These are phyloP conservation scores for Lycium ferocissimum DNA, from an alignment of 257 asterid species.

Conservation along the genomic window DNA sequence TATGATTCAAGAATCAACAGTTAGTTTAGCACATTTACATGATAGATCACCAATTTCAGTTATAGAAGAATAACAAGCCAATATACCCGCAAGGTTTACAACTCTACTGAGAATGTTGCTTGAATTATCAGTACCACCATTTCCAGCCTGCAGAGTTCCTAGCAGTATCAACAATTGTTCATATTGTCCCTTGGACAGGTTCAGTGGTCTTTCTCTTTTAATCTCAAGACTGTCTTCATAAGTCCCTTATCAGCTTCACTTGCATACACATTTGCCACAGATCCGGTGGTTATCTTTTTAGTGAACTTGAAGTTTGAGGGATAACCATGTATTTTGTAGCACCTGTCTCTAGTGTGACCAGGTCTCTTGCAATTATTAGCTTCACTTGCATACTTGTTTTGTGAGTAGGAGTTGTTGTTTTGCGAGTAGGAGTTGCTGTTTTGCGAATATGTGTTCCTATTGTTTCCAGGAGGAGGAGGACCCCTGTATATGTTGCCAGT, in stretches of 20 bases:
- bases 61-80: neutral
- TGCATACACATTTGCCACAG: neutral
- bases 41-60: neutral
- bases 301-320: neutral
- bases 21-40: neutral
- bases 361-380: neutral
- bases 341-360: neutral
- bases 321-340: neutral
- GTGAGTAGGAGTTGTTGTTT: too few relatives aligned
- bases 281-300: neutral
- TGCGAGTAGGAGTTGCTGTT: too few relatives aligned
- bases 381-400: too few relatives aligned
- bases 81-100: neutral
- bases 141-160: neutral
- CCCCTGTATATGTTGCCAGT: too few relatives aligned
- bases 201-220: neutral
- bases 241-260: too few relatives aligned
- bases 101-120: neutral
- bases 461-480: too few relatives aligned
- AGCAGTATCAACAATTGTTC: neutral
- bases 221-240: too few relatives aligned
- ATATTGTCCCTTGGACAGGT: neutral
- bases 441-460: neutral
- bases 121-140: too few relatives aligned
- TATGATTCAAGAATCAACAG: neutral